A percentile compares a stretch with the other conserved stretches of the same genome.
Conservation (phyloP, 2,329 filamentous ascomycete genomes). For the Pseudogymnoascus sp. region DNA sequence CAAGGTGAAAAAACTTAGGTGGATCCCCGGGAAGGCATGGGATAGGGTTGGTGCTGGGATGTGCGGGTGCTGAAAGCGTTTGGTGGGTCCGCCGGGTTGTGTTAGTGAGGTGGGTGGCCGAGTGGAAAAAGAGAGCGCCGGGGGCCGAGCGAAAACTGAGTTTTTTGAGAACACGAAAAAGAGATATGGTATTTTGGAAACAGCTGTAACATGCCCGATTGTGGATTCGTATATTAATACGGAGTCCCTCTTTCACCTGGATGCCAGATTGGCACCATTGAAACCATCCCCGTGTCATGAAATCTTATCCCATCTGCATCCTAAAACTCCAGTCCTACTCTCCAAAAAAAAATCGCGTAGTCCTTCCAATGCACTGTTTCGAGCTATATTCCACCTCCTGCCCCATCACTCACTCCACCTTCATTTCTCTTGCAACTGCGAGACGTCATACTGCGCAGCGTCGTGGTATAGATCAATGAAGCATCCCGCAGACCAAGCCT, state of each 20-base stretch:
- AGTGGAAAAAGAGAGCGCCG: not conserved
- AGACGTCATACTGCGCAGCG: slow-evolving; percentile 42
- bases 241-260: not conserved
- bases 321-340: not conserved
- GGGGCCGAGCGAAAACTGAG: not conserved
- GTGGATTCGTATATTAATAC: not conserved
- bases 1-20: not conserved
- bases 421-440: slow-evolving; percentile 3
- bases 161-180: not conserved
- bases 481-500: slow-evolving; percentile 93
- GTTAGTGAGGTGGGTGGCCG: slow-evolving; percentile 1
- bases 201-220: not conserved
- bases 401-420: not conserved
- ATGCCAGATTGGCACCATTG: not conserved
- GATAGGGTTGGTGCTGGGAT: slow-evolving; percentile 2
- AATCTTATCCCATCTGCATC: not conserved
- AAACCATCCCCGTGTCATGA: not conserved
- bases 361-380: not conserved
- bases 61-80: not conserved
- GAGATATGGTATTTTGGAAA: not conserved
- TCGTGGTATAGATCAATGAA: slow-evolving; percentile 96
- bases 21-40: not conserved
- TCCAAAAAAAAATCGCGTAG: not conserved
- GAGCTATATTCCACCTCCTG: not conserved
- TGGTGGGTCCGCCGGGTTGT: not conserved